Evolutionary conservation across 208 protist genomes (phyloP).

Genomic region (Wallacemonas sp.): DNA sequence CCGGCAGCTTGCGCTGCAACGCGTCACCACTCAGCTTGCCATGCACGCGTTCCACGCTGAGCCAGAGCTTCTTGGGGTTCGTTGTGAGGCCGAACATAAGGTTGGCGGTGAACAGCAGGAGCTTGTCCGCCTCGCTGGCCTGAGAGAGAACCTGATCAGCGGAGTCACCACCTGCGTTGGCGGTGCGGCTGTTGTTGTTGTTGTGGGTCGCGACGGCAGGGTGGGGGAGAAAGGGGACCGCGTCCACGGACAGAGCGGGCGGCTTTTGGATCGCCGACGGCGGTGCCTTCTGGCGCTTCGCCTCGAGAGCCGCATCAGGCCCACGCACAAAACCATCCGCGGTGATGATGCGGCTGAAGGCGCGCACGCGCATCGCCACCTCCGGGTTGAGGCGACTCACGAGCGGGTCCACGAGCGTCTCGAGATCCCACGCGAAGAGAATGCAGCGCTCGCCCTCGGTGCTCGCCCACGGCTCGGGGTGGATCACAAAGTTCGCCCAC

Average conservation of each 20-base stretch:
- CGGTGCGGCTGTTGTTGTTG: neutral
- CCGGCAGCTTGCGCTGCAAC: neutral
- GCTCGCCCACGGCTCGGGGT: constrained; percentile 1
- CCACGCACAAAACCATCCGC: constrained; percentile 8
- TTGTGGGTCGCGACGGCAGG: too few species aligned
- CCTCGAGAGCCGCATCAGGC: neutral
- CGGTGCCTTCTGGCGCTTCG: neutral
- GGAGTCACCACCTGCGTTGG: too few species aligned
- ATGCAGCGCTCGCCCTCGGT: constrained; percentile 7
- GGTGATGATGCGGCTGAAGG: constrained; percentile 14
- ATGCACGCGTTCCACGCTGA: too few species aligned
- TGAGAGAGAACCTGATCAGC: too few species aligned
- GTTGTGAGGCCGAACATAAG: too few species aligned
- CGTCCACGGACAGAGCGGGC: neutral
- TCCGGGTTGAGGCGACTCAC: neutral
- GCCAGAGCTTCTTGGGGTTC: too few species aligned
- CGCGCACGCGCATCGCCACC: neutral
- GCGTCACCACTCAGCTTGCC: too few species aligned
- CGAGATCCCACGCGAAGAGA: constrained; percentile 12
- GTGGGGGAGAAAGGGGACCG: too few species aligned
- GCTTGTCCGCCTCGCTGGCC: too few species aligned
- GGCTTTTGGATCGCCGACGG: neutral
- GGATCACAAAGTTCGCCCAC: neutral
- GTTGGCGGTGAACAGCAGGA: too few species aligned
- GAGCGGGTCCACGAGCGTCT: neutral